Evolutionary conservation across 1,139 yeast genomes (phyloP).

Genomic region (Wickerhamomyces sp.): DNA sequence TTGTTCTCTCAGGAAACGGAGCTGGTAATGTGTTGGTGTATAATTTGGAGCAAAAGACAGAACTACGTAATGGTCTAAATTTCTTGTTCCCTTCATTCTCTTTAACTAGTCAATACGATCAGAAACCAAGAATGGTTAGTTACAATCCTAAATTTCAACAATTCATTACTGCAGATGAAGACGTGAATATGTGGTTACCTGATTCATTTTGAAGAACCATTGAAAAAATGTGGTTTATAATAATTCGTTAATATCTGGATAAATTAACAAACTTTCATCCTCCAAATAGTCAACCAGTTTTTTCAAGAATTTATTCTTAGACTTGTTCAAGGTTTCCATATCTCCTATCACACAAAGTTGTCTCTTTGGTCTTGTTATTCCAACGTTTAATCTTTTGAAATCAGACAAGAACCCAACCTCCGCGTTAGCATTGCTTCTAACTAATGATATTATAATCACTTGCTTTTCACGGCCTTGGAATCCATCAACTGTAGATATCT

Average conservation of each 20-base stretch:
- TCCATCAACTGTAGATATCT: conserved; percentile 85
- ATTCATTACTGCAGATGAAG: conserved; percentile 72
- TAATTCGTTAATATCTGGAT: conserved; percentile 23
- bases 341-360: conserved; percentile 88
- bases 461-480: conserved; percentile 93
- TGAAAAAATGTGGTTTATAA: background rate
- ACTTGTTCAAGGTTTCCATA: conserved; percentile 50
- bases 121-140: conserved; percentile 55
- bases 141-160: conserved; percentile 78
- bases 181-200: conserved; percentile 22
- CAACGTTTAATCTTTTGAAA: conserved; percentile 73
- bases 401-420: conserved; percentile 79
- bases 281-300: conserved; percentile 8
- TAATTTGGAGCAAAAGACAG: conserved; percentile 34
- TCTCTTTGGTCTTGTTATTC: conserved; percentile 85
- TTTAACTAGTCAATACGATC: conserved; percentile 24
- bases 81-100: conserved; percentile 27
- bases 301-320: conserved; percentile 6
- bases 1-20: conserved; percentile 61
- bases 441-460: conserved; percentile 73
- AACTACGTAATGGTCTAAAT: conserved; percentile 1
- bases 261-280: conserved; percentile 4
- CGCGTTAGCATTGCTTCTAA: conserved; percentile 61
- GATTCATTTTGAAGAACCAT: conserved; percentile 1
- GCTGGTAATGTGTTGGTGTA: conserved; percentile 54